Base-by-base conservation (phyloP, 2,329 filamentous ascomycete species). In the Paraphaeosphaeria minitans region DNA sequence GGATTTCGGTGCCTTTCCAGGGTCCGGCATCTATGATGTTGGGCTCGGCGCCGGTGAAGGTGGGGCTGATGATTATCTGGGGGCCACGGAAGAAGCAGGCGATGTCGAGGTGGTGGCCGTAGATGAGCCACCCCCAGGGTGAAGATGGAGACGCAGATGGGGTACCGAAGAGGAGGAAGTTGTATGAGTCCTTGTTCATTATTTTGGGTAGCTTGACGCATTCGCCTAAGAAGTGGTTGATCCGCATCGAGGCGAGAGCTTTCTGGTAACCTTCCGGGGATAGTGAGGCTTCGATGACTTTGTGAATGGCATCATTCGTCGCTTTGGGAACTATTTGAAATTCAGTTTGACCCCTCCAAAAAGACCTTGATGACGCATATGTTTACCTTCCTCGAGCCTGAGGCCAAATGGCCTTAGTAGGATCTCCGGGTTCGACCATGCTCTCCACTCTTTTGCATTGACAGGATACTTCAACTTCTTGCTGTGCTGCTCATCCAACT, bases 11-110 rank as follows among this genome's bases (percentile, higher is more conserved):
- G 7, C 89, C 90, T 1, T 78, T 77, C 72, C 86, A 82, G 0
- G 83, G 83, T 0, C 89, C 89, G 0, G 76, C 74, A 63, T 93
- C 90, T 65, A 93, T 90, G 37, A 87, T 68, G 66, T 93, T 92
- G 0, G 91, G 91, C 75, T 94, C 91, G 0, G 91, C 91, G 55
- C 91, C 91, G 0, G 89, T 92, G 75, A 94, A 94, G 77, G 87
- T 91, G 0, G 91, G 91, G 0, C 85, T 87, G 2, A 92, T 81
- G 46, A 92, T 79, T 51, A 92, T 87, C 72, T 92, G 88, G 0
- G 78, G 75, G 33, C 80, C 80, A 68, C 87, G 84, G 56, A 93
- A 81, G 70, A 93, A 89, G 22, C 90, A 82, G 66, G 87, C 88
- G 2, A 93, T 81, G 65, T 89, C 92, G 2, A 94, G 81, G 66